Base-by-base conservation (phyloP, 2,329 filamentous ascomycete genomes). In the Cucurbitaria berberidis region DNA sequence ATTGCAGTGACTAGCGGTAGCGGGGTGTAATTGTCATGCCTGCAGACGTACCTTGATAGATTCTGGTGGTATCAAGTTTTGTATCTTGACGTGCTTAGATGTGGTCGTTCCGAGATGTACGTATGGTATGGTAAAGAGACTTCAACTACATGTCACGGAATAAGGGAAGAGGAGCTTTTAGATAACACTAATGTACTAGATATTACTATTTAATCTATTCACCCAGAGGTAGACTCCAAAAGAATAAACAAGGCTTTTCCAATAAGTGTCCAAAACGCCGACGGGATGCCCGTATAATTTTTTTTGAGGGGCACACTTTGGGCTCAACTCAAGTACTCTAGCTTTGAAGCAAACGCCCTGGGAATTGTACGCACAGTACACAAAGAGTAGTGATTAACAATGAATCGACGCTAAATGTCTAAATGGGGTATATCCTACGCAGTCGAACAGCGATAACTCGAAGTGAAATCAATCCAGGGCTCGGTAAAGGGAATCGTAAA, bases 351-450 rank as follows among this genome's bases (percentile, higher is more conserved):
- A 32, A 59, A 56, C 51, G 43, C 54, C 48, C 10, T 38, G 44
- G 19, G 22, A 35, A 36, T 27, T 48, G 16, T 16, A 11, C n/a
- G 13, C n/a, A 18, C 16, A 2, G 24, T 19, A 26, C 24, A 16
- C 26, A 26, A 29, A 51, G 42, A 52, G 42, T 46, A 50, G 38
- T 52, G 52, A 49, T n/a, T 51, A 36, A 24, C 22, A 45, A 41
- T 34, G 41, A 53, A 48, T 22, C 44, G 39, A 56, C 45, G 36
- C 46, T 22, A 35, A 53, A 36, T 24, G 39, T 24, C 32, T 24
- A 46, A 45, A 48, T 43, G 58, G 64, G 65, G 65, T 67, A 68
- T 68, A 67, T 68, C 63, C 62, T 67, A 62, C 60, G 55, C 57
- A 53, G 43, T 60, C 56, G 52, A 58, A 51, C 54, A 58, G 29